Evolutionary conservation across 139 green algal species (phyloP).

Genomic region (Micromonas pusilla): DNA sequence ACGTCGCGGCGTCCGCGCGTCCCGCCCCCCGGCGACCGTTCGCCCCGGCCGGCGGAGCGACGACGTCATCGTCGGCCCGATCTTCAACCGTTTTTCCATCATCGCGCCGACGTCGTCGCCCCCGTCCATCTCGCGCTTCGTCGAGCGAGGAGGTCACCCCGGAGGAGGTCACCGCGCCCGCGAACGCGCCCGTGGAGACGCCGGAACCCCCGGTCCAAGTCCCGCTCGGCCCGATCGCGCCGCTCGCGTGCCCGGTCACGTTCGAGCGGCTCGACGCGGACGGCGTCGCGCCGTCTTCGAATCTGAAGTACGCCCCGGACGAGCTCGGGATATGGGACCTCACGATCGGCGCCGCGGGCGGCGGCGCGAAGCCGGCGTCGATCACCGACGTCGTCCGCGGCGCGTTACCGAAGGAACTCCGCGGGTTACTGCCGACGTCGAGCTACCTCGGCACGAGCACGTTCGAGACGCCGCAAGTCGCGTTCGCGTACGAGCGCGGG

Average conservation of each 20-base stretch:
- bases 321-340: neutral
- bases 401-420: neutral
- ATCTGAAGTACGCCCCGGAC: neutral
- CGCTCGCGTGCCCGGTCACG: conserved; percentile 7
- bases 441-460: conserved; percentile 6
- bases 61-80: no score
- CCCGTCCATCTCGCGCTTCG: no score
- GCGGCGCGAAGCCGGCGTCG: neutral
- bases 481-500: conserved; percentile 86
- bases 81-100: no score
- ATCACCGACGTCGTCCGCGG: neutral
- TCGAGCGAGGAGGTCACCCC: neutral
- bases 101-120: no score
- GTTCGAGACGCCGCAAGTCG: conserved; percentile 60
- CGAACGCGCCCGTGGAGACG: neutral
- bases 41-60: no score
- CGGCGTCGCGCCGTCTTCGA: no score
- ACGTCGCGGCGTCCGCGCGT: no score
- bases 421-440: conserved; percentile 5
- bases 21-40: no score
- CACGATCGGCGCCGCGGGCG: neutral
- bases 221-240: no score
- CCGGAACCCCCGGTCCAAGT: no score
- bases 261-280: neutral
- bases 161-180: neutral